phyloP scores from a whole-genome alignment of 306 rosid species.

The Dicorynia guianensis region DNA sequence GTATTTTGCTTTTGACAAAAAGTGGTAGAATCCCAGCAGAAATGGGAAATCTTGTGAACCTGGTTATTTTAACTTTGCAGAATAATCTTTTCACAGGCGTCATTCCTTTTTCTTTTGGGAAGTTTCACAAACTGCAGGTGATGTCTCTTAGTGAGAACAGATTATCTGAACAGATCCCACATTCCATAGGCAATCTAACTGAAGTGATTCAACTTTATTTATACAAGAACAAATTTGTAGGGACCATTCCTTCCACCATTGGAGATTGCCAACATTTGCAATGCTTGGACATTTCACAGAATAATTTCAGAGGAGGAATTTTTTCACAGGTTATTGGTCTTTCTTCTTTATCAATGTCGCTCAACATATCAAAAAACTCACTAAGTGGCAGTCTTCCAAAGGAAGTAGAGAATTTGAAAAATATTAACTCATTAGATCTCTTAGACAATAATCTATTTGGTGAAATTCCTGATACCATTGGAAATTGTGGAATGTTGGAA shows the following conservation, averaged over 20 bases:
- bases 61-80: background rate
- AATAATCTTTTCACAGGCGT: background rate
- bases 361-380: no score
- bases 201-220: background rate
- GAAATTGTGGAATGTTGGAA: background rate
- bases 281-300: background rate
- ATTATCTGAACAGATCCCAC: background rate
- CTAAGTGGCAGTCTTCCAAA: background rate
- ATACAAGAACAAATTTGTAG: background rate
- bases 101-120: background rate
- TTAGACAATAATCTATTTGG: background rate
- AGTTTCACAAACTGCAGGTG: background rate
- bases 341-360: background rate
- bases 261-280: background rate
- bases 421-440: background rate
- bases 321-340: background rate
- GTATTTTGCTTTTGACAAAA: background rate
- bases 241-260: background rate
- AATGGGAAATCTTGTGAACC: background rate
- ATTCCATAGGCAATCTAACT: background rate
- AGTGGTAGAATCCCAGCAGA: background rate
- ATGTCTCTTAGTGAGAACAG: background rate
- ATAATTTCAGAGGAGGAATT: background rate
- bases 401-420: background rate
- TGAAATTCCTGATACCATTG: background rate